Conservation (phyloP, 495 filamentous ascomycete species). For the Chlorociboria aeruginascens region DNA sequence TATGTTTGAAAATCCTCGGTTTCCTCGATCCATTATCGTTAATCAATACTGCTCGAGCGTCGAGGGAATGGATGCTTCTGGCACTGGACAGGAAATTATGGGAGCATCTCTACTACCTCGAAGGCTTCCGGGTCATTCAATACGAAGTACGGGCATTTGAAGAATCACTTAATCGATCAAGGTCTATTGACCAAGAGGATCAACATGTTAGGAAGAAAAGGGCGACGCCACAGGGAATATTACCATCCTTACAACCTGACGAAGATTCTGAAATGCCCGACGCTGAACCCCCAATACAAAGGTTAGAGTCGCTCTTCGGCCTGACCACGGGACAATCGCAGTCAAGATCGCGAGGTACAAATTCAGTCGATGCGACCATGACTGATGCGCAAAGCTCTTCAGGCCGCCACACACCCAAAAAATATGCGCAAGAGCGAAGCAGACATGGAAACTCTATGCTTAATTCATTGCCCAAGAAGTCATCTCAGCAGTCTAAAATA, state of each 20-base stretch:
- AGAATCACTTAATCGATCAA: slow-evolving; percentile 34
- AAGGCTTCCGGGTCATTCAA: slow-evolving; percentile 71
- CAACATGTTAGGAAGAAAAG: slow-evolving; percentile 17
- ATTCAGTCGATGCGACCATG: slow-evolving; percentile 6
- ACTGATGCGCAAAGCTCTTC: neutral
- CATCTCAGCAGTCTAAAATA: neutral
- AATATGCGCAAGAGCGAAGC: neutral
- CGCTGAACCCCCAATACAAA: slow-evolving; percentile 16
- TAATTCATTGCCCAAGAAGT: neutral
- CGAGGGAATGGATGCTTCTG: slow-evolving; percentile 68
- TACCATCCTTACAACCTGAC: slow-evolving; percentile 19
- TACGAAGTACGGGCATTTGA: slow-evolving; percentile 59
- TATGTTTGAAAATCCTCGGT: slow-evolving; percentile 77
- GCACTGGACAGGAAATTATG: slow-evolving; percentile 80
- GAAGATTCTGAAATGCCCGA: slow-evolving; percentile 37
- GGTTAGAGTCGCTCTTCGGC: slow-evolving; percentile 14
- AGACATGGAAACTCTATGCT: neutral
- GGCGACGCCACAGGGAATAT: slow-evolving; percentile 19
- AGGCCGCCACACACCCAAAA: neutral
- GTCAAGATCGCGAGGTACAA: slow-evolving; percentile 1
- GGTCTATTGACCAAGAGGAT: slow-evolving; percentile 5
- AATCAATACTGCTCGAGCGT: slow-evolving; percentile 63
- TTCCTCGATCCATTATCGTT: slow-evolving; percentile 70
- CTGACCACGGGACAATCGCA: neutral
- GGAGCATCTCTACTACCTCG: slow-evolving; percentile 64